Conservation (phyloP, 2,329 filamentous ascomycete species). For the Aspergillus ruber region DNA sequence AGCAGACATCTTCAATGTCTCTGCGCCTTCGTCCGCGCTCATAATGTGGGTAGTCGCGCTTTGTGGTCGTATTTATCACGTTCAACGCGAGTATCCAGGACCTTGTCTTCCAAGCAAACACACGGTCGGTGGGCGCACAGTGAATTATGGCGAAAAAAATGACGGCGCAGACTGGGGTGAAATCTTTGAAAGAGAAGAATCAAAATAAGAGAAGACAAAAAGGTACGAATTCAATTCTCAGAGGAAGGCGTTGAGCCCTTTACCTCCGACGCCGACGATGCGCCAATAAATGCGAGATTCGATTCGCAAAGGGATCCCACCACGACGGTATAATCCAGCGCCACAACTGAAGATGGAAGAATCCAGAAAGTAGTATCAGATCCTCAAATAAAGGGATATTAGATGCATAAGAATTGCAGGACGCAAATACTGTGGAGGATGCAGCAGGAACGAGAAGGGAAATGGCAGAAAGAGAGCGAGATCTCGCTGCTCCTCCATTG, state of each 20-base stretch:
- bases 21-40: slow-evolving; percentile 33
- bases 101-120: neutral
- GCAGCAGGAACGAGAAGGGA: slow-evolving; percentile 7
- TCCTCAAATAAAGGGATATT: neutral
- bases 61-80: slow-evolving; percentile 7
- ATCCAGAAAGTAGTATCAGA: neutral
- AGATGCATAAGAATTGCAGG: neutral
- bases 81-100: slow-evolving; percentile 12
- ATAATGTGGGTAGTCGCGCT: slow-evolving; percentile 23
- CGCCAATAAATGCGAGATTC: slow-evolving; percentile 20
- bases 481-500: slow-evolving; percentile 18
- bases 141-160: neutral
- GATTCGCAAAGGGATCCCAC: slow-evolving; percentile 20
- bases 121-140: neutral
- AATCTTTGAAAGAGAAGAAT: neutral
- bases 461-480: slow-evolving; percentile 10
- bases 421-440: slow-evolving; percentile 1
- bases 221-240: neutral
- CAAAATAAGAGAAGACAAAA: neutral
- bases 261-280: slow-evolving; percentile 16
- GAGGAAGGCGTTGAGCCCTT: neutral
- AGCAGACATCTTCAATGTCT: slow-evolving; percentile 22
- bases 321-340: slow-evolving; percentile 1
- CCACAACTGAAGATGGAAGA: slow-evolving; percentile 5
- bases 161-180: neutral